Evolutionary conservation across 2,329 filamentous ascomycete species (phyloP), one percentile per base, ranked within the genome.

Genomic region (Thelonectria olida): DNA sequence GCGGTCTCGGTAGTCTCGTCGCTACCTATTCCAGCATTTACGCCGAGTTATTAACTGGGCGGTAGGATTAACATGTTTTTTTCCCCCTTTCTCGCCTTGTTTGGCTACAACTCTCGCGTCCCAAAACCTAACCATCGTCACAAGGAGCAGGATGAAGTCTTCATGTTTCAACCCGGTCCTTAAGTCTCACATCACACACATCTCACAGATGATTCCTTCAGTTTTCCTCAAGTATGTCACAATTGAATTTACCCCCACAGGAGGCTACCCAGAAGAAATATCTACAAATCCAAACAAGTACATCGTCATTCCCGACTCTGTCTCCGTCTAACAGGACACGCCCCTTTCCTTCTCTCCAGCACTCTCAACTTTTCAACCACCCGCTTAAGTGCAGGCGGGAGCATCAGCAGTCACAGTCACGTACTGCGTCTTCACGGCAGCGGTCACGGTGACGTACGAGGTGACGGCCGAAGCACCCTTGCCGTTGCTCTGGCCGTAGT

Each of bases 251-350:
- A 52, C 65, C 69, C 57, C 67, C 67, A 69, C 66, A 72, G 67
- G 66, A 67, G 67, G 69, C 67, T 67, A 72, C 65, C 58, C 58
- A 67, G 52, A 66, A 65, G 48, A 69, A 67, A 61, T 72, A 69
- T 68, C 62, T 70, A 72, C 69, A 63, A 44, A 28, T 54, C 45
- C 68, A 63, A 62, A 65, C 61, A 60, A 55, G 57, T 39, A 39
- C 59, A 49, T 38, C 53, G 20, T 20, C 51, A 19, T 22, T 27
- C 53, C 38, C 7, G 23, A n/a, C 41, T 12, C 28, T n/a, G n/a
- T n/a, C n/a, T n/a, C n/a, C n/a, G n/a, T n/a, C n/a, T n/a, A n/a
- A n/a, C n/a, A n/a, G n/a, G n/a, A n/a, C n/a, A 48, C 27, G 2
- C 19, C n/a, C 42, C 13, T 22, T 27, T 44, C 49, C 9, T 25